Percentiles rank a stretch among this genome's conserved stretches.
Evolutionary conservation across 2,329 filamentous ascomycete genomes (phyloP).

Genomic region (Cordyceps javanica): DNA sequence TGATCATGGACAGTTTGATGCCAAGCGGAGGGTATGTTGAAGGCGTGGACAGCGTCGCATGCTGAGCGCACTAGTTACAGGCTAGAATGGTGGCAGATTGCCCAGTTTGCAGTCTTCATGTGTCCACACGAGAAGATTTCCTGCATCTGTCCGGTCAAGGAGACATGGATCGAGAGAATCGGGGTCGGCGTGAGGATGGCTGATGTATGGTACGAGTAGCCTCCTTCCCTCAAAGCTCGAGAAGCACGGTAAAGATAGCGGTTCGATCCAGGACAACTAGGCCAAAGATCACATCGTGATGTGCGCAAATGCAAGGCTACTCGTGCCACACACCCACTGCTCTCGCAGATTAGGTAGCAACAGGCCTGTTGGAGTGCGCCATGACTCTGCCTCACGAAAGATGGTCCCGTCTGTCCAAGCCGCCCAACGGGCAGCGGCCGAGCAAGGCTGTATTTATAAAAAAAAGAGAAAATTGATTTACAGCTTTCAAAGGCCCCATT

Average conservation of each 20-base stretch:
- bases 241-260: slow-evolving; percentile 16
- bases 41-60: slow-evolving; percentile 13
- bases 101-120: slow-evolving; percentile 14
- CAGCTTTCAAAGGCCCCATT: not conserved
- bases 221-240: slow-evolving; percentile 16
- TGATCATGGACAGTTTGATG: slow-evolving; percentile 9
- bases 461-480: not conserved
- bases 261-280: slow-evolving; percentile 13
- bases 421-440: too few species aligned
- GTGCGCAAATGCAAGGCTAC: not conserved
- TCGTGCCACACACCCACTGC: too few species aligned
- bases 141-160: slow-evolving; percentile 11
- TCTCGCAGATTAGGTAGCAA: not conserved
- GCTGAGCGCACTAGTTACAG: slow-evolving; percentile 7
- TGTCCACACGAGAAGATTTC: not conserved
- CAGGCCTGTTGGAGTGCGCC: not conserved
- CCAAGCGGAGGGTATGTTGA: slow-evolving; percentile 8
- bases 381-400: too few species aligned
- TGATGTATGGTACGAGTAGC: slow-evolving; percentile 18
- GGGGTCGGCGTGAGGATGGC: slow-evolving; percentile 14
- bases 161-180: slow-evolving; percentile 15
- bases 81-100: slow-evolving; percentile 14
- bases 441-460: not conserved
- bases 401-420: too few species aligned
- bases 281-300: not conserved